A percentile compares a stretch with the other conserved stretches of the same genome.
phyloP scores from a whole-genome alignment of 169 alveolate species.

The Cryptosporidium canis region DNA sequence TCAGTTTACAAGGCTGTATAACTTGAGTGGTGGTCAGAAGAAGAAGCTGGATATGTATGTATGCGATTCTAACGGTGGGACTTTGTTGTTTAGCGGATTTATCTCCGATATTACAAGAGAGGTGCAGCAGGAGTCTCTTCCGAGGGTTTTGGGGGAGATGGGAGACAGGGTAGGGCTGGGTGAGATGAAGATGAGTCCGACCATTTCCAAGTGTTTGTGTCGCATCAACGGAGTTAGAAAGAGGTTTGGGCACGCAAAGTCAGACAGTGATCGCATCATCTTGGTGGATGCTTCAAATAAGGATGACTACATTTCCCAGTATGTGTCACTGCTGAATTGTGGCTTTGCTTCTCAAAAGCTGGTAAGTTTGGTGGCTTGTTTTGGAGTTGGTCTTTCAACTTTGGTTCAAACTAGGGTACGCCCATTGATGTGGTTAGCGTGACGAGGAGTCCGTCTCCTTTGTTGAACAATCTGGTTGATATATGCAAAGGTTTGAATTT shows the following conservation, averaged over 20 bases:
- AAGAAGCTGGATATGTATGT: conserved; percentile 7
- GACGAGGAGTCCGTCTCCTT: conserved; percentile 34
- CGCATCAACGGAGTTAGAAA: conserved; percentile 20
- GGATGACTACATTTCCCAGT: conserved; percentile 39
- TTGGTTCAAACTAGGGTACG: background rate
- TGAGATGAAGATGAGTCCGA: conserved; percentile 24
- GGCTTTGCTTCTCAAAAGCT: conserved; percentile 59
- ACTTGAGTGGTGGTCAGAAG: conserved; percentile 9
- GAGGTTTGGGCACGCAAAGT: background rate
- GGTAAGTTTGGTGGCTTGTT: conserved; percentile 20
- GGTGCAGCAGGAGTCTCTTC: background rate
- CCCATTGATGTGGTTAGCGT: conserved; percentile 44
- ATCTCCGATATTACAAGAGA: conserved; percentile 27
- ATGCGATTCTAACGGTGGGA: conserved; percentile 19
- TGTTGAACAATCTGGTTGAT: conserved; percentile 39
- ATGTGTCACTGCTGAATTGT: conserved; percentile 35
- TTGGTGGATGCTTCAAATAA: conserved; percentile 50
- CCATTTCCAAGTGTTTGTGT: conserved; percentile 47
- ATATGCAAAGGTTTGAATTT: conserved; percentile 43
- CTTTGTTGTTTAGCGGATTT: conserved; percentile 29
- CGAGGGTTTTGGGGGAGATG: background rate
- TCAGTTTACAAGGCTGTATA: conserved; percentile 26
- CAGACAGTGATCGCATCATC: conserved; percentile 35
- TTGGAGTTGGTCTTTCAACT: background rate
- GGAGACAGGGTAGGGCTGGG: background rate